phyloP scores from a whole-genome alignment of 441 rosid species.

The Dalechampia spathulata region DNA sequence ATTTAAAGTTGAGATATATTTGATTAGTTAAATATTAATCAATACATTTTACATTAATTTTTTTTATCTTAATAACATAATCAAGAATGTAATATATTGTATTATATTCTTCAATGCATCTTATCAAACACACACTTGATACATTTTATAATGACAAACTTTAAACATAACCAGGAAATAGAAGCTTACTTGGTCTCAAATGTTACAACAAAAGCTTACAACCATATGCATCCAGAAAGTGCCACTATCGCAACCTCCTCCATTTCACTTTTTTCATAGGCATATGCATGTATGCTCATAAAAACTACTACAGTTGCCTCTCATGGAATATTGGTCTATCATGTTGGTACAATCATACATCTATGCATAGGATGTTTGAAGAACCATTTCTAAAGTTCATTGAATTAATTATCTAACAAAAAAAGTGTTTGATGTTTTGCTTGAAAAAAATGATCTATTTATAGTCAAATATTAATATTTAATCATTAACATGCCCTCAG shows the following conservation, averaged over 20 bases:
- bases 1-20: too few relatives aligned
- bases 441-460: not conserved
- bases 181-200: slow-evolving; percentile 87
- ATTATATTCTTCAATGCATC: too few relatives aligned
- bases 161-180: not conserved
- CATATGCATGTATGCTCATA: slow-evolving; percentile 76
- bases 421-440: not conserved
- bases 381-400: not conserved
- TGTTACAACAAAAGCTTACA: slow-evolving; percentile 94
- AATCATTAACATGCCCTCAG: not conserved
- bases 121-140: too few relatives aligned
- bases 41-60: too few relatives aligned
- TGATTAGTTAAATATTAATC: too few relatives aligned
- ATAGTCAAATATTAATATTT: not conserved
- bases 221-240: slow-evolving; percentile 99
- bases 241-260: slow-evolving; percentile 96
- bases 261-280: slow-evolving; percentile 91
- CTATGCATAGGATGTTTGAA: not conserved
- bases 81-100: too few relatives aligned
- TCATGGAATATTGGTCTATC: not conserved
- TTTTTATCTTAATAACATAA: too few relatives aligned
- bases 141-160: too few relatives aligned
- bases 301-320: slow-evolving; percentile 81
- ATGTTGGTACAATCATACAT: not conserved
- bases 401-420: not conserved